phyloP scores from a whole-genome alignment of 2,329 filamentous ascomycete species.

The Endothia cerciana region DNA sequence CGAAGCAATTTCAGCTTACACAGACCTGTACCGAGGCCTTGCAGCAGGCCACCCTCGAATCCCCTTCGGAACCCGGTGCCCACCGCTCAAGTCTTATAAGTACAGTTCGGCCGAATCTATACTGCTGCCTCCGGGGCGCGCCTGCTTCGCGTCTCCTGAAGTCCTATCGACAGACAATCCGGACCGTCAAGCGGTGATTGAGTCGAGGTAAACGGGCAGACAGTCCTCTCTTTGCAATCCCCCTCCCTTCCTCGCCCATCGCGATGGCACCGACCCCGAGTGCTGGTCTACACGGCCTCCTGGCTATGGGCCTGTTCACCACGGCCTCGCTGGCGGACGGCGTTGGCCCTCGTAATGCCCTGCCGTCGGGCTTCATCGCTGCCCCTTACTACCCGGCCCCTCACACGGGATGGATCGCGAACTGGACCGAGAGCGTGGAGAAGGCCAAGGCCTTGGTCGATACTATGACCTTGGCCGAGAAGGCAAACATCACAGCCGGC shows the following conservation, averaged over 20 bases:
- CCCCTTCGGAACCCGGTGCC: slow-evolving; percentile 1
- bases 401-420: slow-evolving; percentile 69
- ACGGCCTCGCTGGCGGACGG: slow-evolving; percentile 30
- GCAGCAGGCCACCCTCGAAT: background rate
- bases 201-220: slow-evolving; percentile 9
- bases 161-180: slow-evolving; percentile 2
- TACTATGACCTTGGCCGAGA: slow-evolving; percentile 79
- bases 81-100: slow-evolving; percentile 10
- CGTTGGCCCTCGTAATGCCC: slow-evolving; percentile 35
- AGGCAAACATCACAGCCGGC: slow-evolving; percentile 76
- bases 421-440: slow-evolving; percentile 71
- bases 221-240: slow-evolving; percentile 13
- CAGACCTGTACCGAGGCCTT: background rate
- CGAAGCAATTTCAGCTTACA: slow-evolving; percentile 2
- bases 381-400: slow-evolving; percentile 75
- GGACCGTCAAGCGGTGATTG: slow-evolving; percentile 12
- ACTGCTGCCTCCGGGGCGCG: slow-evolving; percentile 4
- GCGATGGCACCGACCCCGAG: slow-evolving; percentile 21
- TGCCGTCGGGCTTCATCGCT: slow-evolving; percentile 45
- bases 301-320: slow-evolving; percentile 26
- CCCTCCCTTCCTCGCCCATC: slow-evolving; percentile 7
- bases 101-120: slow-evolving; percentile 20
- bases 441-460: slow-evolving; percentile 71
- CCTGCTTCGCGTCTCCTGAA: slow-evolving; percentile 11
- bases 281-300: slow-evolving; percentile 16